These are phyloP conservation scores for Tanacetum coccineum DNA, from an alignment of 129 eudicot genomes.

Conservation along the genomic window DNA sequence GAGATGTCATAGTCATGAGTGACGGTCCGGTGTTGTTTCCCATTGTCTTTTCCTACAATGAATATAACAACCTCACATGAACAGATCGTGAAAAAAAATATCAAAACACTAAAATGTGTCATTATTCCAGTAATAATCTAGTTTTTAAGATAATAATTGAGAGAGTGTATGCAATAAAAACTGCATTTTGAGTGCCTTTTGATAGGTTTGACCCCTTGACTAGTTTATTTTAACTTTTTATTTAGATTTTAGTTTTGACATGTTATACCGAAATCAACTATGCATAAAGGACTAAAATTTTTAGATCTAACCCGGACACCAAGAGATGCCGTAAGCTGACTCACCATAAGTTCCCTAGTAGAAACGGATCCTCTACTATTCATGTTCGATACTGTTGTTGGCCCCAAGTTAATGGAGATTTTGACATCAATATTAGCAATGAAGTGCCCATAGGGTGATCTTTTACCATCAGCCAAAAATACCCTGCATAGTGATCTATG, in stretches of 20 bases:
- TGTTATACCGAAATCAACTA: background rate
- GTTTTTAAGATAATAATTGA: too few species aligned
- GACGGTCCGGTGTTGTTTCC: constrained; percentile 14
- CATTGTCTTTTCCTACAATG: constrained; percentile 22
- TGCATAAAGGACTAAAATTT: background rate
- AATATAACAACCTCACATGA: background rate
- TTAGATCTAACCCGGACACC: background rate
- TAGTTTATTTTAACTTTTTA: too few species aligned
- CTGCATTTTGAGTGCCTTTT: too few species aligned
- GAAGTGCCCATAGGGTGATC: background rate
- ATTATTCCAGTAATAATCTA: too few species aligned
- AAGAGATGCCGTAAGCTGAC: constrained; percentile 4
- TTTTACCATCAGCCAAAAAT: constrained; percentile 31
- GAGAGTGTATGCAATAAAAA: too few species aligned
- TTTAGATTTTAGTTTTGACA: too few species aligned
- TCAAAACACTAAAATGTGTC: too few species aligned
- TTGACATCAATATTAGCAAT: background rate
- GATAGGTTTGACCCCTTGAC: too few species aligned
- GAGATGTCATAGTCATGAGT: background rate
- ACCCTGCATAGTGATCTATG: constrained; percentile 54
- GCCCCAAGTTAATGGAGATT: constrained; percentile 5
- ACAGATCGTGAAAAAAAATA: too few species aligned
- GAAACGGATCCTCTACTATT: background rate
- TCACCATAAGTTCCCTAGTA: constrained; percentile 29
- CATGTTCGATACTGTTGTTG: background rate